Base-by-base conservation (phyloP, 2,329 filamentous ascomycete species). In the Penicillium sp. region DNA sequence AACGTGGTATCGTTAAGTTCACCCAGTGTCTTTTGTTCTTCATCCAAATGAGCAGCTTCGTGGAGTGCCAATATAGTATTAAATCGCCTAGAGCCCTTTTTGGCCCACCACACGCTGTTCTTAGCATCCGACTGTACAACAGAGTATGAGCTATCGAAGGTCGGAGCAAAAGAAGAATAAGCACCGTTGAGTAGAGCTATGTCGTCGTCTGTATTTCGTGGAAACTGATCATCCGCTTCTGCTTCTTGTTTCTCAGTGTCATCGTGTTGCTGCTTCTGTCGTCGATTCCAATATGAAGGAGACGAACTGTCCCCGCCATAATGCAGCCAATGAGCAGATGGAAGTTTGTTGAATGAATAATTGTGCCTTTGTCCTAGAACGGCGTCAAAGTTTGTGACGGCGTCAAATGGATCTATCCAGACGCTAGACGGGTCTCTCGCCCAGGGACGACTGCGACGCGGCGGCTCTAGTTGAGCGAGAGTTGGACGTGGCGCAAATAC, bases 101-200 rank as follows among this genome's bases (percentile, higher is more conserved):
- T 71, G 26, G 67, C 68, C 76, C 76, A 80, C 76, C 77, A 80
- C n/a, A 74, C 63, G 53, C 74, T 62, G 49, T 74, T 68, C 51
- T 77, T 77, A 4, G 71, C 66, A 59, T 74, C 68, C n/a, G 66
- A 64, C 38, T 75, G 69, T n/a, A 78, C 60, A 45, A 78, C 63
- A 14, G 76, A 69, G 1, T 68, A 70, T 7, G 74, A 71, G 59
- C 76, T 78, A 59, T 80, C 77, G 56, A 71, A 74, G 23, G 70
- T 71, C 8, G 77, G 77, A 3, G 76, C 77, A 67, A 80, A 80
- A 11, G 77, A 78, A 3, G 77, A 79, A 60, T 77, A 80, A 20
- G 74, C 72, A 30, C 75, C 71, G 47, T 72, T 73, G 49, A 77
- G 71, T 30, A 74, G 58, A 3, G 71, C 62, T 40, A 71, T 67